These are phyloP conservation scores for Pythium utonaiense DNA, from an alignment of 352 stramenopile species.

Conservation along the genomic window DNA sequence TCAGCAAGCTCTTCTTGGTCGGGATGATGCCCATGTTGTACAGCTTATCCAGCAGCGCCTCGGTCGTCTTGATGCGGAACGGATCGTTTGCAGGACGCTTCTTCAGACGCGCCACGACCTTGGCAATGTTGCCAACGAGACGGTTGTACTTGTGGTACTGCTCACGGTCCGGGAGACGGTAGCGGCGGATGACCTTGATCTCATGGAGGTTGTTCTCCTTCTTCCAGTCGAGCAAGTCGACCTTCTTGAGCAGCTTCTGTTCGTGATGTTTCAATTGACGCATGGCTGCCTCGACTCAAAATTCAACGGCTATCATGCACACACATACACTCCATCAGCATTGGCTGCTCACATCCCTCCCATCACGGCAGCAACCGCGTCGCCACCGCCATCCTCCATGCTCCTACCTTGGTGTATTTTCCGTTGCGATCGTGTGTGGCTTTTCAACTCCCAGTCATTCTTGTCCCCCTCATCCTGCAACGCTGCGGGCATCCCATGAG, in stretches of 20 bases:
- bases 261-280: conserved; percentile 95
- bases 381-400: neutral
- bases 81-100: conserved; percentile 93
- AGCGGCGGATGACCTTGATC: conserved; percentile 96
- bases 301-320: neutral
- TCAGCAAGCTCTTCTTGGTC: conserved; percentile 95
- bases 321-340: neutral
- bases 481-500: neutral
- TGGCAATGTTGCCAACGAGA: conserved; percentile 95
- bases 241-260: conserved; percentile 99
- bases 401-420: conserved; percentile 11
- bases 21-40: conserved; percentile 97
- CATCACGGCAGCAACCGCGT: neutral
- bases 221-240: conserved; percentile 99
- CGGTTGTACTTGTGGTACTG: conserved; percentile 99
- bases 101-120: conserved; percentile 94
- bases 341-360: neutral
- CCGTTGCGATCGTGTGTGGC: conserved; percentile 15
- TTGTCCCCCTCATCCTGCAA: conserved; percentile 18
- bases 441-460: conserved; percentile 25
- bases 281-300: conserved; percentile 39
- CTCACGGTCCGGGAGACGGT: conserved; percentile 97
- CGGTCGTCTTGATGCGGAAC: conserved; percentile 96
- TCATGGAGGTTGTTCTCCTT: conserved; percentile 98
- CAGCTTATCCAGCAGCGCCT: conserved; percentile 97